Evolutionary conservation across 768 basidiomycete species (phyloP).

Genomic region (Leccinellum luteum): DNA sequence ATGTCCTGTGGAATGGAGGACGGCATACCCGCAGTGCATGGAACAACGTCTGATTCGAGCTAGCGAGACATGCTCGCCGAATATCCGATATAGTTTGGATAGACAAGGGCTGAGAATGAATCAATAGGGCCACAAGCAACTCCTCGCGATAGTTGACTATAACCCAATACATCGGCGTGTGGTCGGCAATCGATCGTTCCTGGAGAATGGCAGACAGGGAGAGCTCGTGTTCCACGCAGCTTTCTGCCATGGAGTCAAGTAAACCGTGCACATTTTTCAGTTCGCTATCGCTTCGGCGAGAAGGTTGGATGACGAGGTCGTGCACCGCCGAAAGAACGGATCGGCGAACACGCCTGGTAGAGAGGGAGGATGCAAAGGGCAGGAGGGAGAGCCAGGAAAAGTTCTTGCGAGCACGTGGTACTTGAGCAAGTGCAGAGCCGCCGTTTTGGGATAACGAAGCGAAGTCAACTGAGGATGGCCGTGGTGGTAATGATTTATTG

Average conservation of each 20-base stretch:
- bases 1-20: conserved; percentile 22
- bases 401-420: conserved; percentile 3
- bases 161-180: conserved; percentile 33
- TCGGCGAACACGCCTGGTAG: conserved; percentile 45
- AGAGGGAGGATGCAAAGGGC: conserved; percentile 25
- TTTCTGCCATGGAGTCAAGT: conserved; percentile 59
- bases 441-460: background rate
- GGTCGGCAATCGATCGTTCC: conserved; percentile 21
- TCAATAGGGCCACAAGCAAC: conserved; percentile 51
- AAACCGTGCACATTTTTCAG: conserved; percentile 34
- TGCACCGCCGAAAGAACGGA: conserved; percentile 52
- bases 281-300: background rate
- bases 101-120: conserved; percentile 44
- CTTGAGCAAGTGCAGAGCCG: background rate
- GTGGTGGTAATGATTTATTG: background rate
- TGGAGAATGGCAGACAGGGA: conserved; percentile 32
- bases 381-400: conserved; percentile 31
- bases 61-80: conserved; percentile 58
- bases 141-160: conserved; percentile 35
- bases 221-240: conserved; percentile 51
- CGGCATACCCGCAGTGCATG: conserved; percentile 24
- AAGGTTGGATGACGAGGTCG: conserved; percentile 42
- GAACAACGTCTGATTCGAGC: conserved; percentile 27
- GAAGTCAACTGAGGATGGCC: background rate
- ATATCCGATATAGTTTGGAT: conserved; percentile 53